A percentile compares a stretch with the other conserved stretches of the same genome.
phyloP scores from a whole-genome alignment of 1,284 basidiomycete genomes.

The Earliella scabrosa region DNA sequence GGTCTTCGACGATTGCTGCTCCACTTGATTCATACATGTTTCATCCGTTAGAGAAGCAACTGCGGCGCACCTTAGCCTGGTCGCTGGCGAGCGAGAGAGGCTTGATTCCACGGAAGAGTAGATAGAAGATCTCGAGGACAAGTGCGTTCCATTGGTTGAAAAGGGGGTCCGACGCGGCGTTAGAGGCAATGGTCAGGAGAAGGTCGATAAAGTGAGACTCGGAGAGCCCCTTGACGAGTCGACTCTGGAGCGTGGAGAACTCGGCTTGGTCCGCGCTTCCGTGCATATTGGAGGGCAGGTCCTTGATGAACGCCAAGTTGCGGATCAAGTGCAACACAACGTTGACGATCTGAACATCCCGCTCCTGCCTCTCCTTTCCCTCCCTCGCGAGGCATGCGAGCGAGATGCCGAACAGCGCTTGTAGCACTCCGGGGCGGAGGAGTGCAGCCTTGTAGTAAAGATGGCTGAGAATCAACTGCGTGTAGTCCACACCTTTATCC shows the following conservation, averaged over 20 bases:
- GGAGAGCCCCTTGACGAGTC: constrained; percentile 72
- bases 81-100: constrained; percentile 67
- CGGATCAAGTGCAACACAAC: constrained; percentile 89
- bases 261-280: constrained; percentile 78
- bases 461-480: constrained; percentile 79
- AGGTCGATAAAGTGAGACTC: constrained; percentile 80
- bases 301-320: constrained; percentile 90
- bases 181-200: constrained; percentile 82
- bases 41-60: too few relatives aligned
- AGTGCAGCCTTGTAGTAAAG: constrained; percentile 86
- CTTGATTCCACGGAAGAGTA: constrained; percentile 80
- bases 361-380: constrained; percentile 67
- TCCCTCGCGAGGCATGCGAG: constrained; percentile 71
- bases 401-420: constrained; percentile 70
- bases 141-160: constrained; percentile 87
- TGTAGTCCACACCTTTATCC: constrained; percentile 84
- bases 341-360: constrained; percentile 86
- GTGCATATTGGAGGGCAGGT: constrained; percentile 71
- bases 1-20: constrained; percentile 69
- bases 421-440: constrained; percentile 67
- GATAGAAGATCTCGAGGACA: constrained; percentile 88
- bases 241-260: constrained; percentile 77
- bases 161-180: constrained; percentile 65
- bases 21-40: constrained; percentile 35
- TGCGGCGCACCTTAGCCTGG: constrained; percentile 70